Evolutionary conservation across 495 filamentous ascomycete genomes (phyloP).

Genomic region (Penicillium macrosclerotiorum): DNA sequence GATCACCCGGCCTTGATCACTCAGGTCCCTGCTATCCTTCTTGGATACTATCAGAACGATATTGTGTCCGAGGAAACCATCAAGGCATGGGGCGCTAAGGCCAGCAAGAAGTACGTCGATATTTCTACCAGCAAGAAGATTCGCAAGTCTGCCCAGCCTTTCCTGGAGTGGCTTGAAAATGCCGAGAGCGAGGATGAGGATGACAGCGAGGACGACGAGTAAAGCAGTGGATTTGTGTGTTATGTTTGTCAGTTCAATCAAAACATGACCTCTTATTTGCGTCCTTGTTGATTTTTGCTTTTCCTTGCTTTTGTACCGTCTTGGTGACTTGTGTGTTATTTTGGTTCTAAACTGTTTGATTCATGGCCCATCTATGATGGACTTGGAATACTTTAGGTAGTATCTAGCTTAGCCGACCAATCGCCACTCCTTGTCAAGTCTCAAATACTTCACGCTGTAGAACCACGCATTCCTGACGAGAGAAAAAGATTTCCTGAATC

Average conservation of each 20-base stretch:
- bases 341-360: neutral
- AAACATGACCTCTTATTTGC: neutral
- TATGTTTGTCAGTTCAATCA: neutral
- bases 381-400: neutral
- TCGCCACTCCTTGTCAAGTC: slow-evolving; percentile 30
- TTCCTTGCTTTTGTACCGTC: slow-evolving; percentile 1
- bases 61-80: slow-evolving; percentile 82
- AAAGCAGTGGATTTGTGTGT: slow-evolving; percentile 3
- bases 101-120: slow-evolving; percentile 97
- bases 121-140: slow-evolving; percentile 88
- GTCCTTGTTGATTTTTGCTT: slow-evolving; percentile 2
- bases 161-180: slow-evolving; percentile 89
- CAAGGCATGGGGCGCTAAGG: slow-evolving; percentile 88
- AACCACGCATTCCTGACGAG: neutral
- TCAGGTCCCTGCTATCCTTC: slow-evolving; percentile 79
- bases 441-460: neutral
- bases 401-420: slow-evolving; percentile 23
- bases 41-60: slow-evolving; percentile 84
- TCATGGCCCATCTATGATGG: neutral
- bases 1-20: slow-evolving; percentile 75
- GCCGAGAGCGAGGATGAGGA: slow-evolving; percentile 84
- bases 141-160: slow-evolving; percentile 88
- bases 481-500: neutral
- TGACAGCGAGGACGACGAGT: slow-evolving; percentile 51
- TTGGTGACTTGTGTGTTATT: neutral